A percentile compares a stretch with the other conserved stretches of the same genome.
phyloP scores from a whole-genome alignment of 768 basidiomycete genomes.

The Mycena haematopus region DNA sequence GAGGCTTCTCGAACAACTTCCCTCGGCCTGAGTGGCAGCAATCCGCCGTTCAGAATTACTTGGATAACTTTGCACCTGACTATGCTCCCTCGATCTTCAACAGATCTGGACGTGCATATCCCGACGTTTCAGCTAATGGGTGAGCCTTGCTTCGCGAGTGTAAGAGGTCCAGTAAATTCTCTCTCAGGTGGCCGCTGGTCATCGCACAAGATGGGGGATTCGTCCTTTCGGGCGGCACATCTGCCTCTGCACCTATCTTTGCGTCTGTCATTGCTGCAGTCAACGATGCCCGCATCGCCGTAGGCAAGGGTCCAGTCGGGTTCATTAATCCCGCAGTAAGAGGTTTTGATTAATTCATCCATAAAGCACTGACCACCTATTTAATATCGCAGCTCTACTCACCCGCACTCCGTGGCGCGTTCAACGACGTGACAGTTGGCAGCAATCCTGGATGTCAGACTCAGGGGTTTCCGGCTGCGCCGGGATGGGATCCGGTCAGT shows the following conservation, averaged over 20 bases:
- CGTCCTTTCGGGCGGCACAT: constrained; percentile 43
- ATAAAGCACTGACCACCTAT: neutral
- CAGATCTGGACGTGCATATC: neutral
- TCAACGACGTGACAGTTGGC: too few relatives aligned
- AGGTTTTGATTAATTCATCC: neutral
- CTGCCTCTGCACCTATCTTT: constrained; percentile 53
- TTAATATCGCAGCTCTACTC: neutral
- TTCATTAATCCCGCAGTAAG: constrained; percentile 49
- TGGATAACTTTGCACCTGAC: constrained; percentile 24
- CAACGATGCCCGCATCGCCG: constrained; percentile 55
- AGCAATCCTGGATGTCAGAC: too few relatives aligned
- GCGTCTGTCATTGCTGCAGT: constrained; percentile 55
- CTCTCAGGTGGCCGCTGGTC: neutral
- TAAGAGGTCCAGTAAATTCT: neutral
- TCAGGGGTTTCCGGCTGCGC: too few relatives aligned
- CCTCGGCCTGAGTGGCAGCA: constrained; percentile 35
- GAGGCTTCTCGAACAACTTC: constrained; percentile 39
- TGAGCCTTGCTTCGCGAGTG: neutral
- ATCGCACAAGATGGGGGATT: neutral
- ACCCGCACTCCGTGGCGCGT: too few relatives aligned
- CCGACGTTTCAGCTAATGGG: neutral
- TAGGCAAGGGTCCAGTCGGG: constrained; percentile 50
- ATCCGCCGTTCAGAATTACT: constrained; percentile 30
- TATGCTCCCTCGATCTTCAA: constrained; percentile 14
- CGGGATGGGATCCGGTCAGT: too few relatives aligned